Evolutionary conservation across 2,329 filamentous ascomycete species (phyloP), one percentile per base, ranked within the genome.

Genomic region (Rhytidhysteron rufulum): DNA sequence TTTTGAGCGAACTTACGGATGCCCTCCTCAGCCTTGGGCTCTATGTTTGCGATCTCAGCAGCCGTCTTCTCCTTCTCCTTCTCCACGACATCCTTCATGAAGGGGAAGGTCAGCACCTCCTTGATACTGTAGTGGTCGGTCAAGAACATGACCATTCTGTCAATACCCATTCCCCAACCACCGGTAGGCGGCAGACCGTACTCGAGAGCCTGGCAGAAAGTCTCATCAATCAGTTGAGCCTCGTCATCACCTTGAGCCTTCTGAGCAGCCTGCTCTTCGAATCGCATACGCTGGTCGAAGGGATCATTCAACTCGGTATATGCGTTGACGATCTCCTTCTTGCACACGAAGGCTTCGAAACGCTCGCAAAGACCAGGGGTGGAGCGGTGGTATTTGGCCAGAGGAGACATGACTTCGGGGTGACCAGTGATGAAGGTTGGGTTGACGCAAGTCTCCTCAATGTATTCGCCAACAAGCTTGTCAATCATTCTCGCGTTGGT

Each of bases 221-320:
- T 94, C 79, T 97, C 91, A 56, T 98, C 94, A 40, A 97, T 83
- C 54, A 93, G 74, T 72, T 97, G 93, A 1, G 91, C 94, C 72
- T 98, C 94, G 55, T 97, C 89, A 53, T 98, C 94, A 62, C 94
- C 93, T 71, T 95, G 88, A 5, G 83, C 88, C 80, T 97, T 97
- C 75, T 97, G 90, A 57, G 82, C 79, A 4, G 90, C 91, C 72
- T 98, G 93, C 79, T 97, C 91, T 67, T 95, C 89, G 36, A 64
- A 64, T 94, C 89, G 82, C 48, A 91, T 72, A 47, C 93, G 82
- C 74, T 98, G 93, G 68, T 96, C 90, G 58, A 95, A 91, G 41
- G 91, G 89, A 59, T 96, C 88, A 76, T 95, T 94, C 78, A 98
- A 83, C 80, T 98, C 93, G 29, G 91, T 97, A 72, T 96, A 94